Base-by-base conservation (phyloP, 345 rosid genomes). In the Camelina laxa region DNA sequence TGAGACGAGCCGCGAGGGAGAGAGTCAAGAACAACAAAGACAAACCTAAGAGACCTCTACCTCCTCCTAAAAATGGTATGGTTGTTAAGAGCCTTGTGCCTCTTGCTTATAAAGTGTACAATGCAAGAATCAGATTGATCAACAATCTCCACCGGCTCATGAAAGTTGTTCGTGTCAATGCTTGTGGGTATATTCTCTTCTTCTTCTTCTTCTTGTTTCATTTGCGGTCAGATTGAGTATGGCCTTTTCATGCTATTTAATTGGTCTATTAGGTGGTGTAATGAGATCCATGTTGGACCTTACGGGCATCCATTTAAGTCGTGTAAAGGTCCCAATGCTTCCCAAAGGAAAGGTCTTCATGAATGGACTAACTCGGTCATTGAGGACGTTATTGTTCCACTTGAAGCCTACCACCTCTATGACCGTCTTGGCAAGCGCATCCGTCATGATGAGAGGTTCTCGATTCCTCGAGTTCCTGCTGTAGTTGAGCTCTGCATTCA, bases 201-300 rank as follows among this genome's bases (percentile, higher is more conserved):
- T 42, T 48, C 72, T 60, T 51, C 59, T 49, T 36, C 77, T 53
- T 51, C 63, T 45, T 47, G 69, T 47, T 64, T n/a, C 33, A 8
- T 53, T 41, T 55, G 53, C 9, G 2, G 60, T 9, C 21, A 15
- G 20, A 57, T 17, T 67, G 61, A 27, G 73, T 67, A 6, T 58
- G n/a, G 33, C 65, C 53, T 51, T 51, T 41, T 53, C 54, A 38
- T 22, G 12, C 48, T 60, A 15, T 47, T 14, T 2, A 61, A 17
- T 47, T 56, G 44, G 48, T 60, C 42, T 72, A 6, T 38, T 60
- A 95, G 97, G 70, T 90, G 83, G 85, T 95, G 99, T 60, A 79
- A 79, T 72, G 99, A 95, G 82, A 87, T 95, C 72, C 97, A 91
- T 30, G 99, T 95, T 64, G 99, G 99, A 78, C 88, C 86, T 49